phyloP scores from a whole-genome alignment of 164 flowering plant species.

The Malania oleifera region DNA sequence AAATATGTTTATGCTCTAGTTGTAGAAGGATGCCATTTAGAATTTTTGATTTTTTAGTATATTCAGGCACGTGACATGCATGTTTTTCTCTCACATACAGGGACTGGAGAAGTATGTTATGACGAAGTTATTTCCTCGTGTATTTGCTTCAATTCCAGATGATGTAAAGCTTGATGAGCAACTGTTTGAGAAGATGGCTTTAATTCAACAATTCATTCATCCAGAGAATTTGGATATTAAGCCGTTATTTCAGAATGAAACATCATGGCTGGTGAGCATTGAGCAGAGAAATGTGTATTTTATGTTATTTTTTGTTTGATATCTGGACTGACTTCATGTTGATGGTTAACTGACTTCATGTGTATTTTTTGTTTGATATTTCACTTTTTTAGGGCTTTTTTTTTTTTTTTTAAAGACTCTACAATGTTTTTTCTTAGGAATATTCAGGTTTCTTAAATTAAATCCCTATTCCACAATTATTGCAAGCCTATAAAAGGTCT shows the following conservation, averaged over 20 bases:
- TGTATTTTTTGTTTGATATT: no score
- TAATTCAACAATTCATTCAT: conserved; percentile 81
- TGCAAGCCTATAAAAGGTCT: no score
- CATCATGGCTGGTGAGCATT: conserved; percentile 96
- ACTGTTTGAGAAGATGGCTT: conserved; percentile 75
- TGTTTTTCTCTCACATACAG: conserved; percentile 33
- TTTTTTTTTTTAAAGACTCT: no score
- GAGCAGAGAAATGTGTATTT: conserved; percentile 21
- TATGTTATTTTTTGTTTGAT: not conserved
- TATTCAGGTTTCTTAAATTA: no score
- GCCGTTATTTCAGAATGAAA: conserved; percentile 80
- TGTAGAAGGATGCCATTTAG: not conserved
- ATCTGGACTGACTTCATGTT: not conserved
- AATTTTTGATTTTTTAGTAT: not conserved
- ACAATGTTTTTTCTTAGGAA: no score
- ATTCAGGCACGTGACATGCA: not conserved
- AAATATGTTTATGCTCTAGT: no score
- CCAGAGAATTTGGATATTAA: conserved; percentile 89
- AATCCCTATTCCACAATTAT: no score
- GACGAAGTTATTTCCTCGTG: conserved; percentile 90
- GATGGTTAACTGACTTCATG: no score
- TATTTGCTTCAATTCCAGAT: conserved; percentile 86
- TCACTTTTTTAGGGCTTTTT: no score
- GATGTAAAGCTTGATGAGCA: conserved; percentile 69
- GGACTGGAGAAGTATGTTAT: conserved; percentile 98